Evolutionary conservation across 768 basidiomycete species (phyloP).

Genomic region (Lactifluus hygrophoroides): DNA sequence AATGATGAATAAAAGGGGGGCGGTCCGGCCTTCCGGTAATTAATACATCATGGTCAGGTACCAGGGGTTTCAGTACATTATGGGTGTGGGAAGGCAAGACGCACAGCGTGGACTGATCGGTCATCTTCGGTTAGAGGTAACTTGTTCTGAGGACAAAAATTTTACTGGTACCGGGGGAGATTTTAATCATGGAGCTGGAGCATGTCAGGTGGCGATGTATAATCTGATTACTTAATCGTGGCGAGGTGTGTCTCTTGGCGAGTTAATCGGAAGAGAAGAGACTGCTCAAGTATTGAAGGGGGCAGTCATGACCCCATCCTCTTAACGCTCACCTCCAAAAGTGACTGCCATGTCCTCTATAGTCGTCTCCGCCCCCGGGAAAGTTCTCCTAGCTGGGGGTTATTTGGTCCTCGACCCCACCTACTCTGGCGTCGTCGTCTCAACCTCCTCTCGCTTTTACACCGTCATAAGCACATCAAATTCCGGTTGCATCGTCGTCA

Average conservation of each 20-base stretch:
- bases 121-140: no score
- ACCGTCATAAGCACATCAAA: conserved; percentile 48
- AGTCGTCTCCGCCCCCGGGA: conserved; percentile 86
- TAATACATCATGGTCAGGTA: no score
- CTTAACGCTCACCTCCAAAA: background rate
- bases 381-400: conserved; percentile 91
- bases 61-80: no score
- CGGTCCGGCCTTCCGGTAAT: background rate
- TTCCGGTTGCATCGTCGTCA: conserved; percentile 51
- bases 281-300: background rate
- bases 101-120: no score
- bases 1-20: no score
- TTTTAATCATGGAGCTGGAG: no score
- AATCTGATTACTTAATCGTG: no score
- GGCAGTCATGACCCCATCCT: background rate
- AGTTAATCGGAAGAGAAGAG: conserved; percentile 1
- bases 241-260: no score
- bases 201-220: no score
- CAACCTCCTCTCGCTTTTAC: conserved; percentile 92
- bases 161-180: no score
- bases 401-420: conserved; percentile 91
- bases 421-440: conserved; percentile 82
- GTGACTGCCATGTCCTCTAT: conserved; percentile 36
- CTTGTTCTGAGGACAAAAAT: no score
- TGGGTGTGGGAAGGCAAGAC: no score